Evolutionary conservation across 2,329 filamentous ascomycete species (phyloP), one percentile per base, ranked within the genome.

Genomic region (Gnomoniopsis sp.): DNA sequence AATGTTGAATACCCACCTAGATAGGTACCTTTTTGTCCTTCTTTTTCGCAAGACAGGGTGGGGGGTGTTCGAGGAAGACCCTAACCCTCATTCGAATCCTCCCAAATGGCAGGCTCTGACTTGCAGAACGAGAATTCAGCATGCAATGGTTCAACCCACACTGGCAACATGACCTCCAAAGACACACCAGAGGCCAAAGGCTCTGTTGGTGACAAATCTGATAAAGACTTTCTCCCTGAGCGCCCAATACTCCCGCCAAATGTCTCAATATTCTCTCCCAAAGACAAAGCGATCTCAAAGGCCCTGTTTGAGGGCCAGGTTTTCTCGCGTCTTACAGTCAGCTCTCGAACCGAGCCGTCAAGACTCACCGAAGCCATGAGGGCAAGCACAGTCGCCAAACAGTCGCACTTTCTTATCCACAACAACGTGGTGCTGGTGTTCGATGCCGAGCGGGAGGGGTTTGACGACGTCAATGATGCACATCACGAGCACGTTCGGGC

Each of bases 401-500:
- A 64, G 14, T 14, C n/a, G 2, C 66, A 65, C 38, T 66, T 53
- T n/a, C 57, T 66, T 17, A 51, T 49, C 2, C 63, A 66, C 46
- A 54, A 59, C 8, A 59, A 53, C 8, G 59, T 62, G 2, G 58
- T 66, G 2, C 33, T 66, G 49, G 62, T 66, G 0, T 66, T 65
- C 10, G 61, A 63, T 21, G 56, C 59, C 21, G 58, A 21, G 3
- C 23, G 53, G 21, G 49, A 57, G 3, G 62, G 59, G 15, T 15
- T 17, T 15, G 57, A 52, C 15, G 61, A 58, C 2, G 30, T 61
- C 10, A 52, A 59, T 14, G 65, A 66, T 14, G 21, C 46, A 17
- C 65, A 66, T 17, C 65, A 66, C 21, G 63, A 66, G 46, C 65
- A 66, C 48, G 65, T 66, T n/a, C 59, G 65, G 3, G 53, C 52